Evolutionary conservation across 495 filamentous ascomycete species (phyloP).

Genomic region (Geopyxis carbonaria): DNA sequence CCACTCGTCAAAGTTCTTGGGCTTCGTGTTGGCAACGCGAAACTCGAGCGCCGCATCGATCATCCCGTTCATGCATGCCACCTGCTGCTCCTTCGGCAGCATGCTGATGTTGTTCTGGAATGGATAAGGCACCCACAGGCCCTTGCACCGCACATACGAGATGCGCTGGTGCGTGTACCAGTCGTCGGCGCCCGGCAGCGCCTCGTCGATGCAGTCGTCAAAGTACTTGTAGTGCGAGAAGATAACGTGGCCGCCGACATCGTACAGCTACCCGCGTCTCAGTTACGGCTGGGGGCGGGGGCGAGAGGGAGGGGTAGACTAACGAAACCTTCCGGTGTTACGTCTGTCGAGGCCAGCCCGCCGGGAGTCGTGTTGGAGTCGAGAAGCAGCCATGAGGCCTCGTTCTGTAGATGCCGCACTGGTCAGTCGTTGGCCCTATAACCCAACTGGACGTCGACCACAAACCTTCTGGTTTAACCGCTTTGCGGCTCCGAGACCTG

Average conservation of each 20-base stretch:
- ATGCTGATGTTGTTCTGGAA: conserved; percentile 99
- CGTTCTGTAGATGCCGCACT: conserved; percentile 12
- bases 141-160: conserved; percentile 95
- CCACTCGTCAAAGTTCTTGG: conserved; percentile 96
- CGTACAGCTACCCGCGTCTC: conserved; percentile 55
- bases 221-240: conserved; percentile 99
- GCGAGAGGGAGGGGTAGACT: conserved; percentile 30
- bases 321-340: conserved; percentile 95
- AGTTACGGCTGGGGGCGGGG: conserved; percentile 12
- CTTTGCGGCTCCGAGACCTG: conserved; percentile 92
- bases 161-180: conserved; percentile 98
- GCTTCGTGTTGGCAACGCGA: conserved; percentile 75
- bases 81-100: conserved; percentile 93
- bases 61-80: conserved; percentile 87
- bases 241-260: conserved; percentile 98
- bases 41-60: conserved; percentile 84
- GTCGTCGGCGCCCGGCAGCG: conserved; percentile 78
- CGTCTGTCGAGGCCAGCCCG: conserved; percentile 90
- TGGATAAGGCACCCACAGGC: conserved; percentile 86
- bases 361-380: conserved; percentile 87
- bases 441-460: no score
- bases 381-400: conserved; percentile 75
- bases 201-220: conserved; percentile 95
- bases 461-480: conserved; percentile 93
- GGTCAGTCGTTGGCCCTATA: conserved; percentile 17